phyloP scores from a whole-genome alignment of 2,329 filamentous ascomycete genomes.

The Pseudogymnoascus sp. region DNA sequence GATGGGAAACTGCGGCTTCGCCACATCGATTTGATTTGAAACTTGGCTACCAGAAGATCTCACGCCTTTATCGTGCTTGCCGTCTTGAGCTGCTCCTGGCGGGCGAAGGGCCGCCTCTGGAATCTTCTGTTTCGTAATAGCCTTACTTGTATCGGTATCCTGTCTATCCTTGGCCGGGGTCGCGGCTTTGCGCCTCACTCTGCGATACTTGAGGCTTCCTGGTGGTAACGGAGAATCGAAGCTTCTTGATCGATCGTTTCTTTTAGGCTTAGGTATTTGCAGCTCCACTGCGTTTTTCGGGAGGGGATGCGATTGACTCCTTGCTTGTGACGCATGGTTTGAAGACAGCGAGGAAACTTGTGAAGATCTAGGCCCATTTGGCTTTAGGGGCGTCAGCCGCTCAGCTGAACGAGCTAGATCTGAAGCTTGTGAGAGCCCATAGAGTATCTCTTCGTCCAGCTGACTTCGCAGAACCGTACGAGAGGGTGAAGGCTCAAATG shows the following conservation, averaged over 20 bases:
- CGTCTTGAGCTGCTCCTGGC: not conserved
- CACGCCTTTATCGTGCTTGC: not conserved
- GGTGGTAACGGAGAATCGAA: conserved; percentile 1
- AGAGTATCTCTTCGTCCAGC: not conserved
- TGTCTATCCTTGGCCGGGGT: too few relatives aligned
- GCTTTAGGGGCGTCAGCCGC: not conserved
- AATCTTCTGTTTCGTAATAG: not conserved
- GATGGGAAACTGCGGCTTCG: not conserved
- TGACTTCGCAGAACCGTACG: not conserved
- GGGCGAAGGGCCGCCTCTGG: not conserved
- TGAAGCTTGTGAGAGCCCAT: not conserved
- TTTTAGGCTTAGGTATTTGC: not conserved
- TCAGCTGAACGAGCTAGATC: not conserved
- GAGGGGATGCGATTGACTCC: not conserved
- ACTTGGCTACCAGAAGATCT: not conserved
- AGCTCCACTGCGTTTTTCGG: not conserved
- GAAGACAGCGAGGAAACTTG: not conserved
- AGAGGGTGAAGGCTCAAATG: not conserved
- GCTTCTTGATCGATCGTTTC: not conserved
- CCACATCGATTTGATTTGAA: not conserved
- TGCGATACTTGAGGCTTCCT: not conserved
- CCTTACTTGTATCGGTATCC: not conserved
- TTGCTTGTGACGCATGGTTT: not conserved
- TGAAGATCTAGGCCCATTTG: not conserved
- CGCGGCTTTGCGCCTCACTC: not conserved